These are phyloP conservation scores for Calonectria multiphialidica DNA, from an alignment of 2,329 filamentous ascomycete species.

Conservation along the genomic window DNA sequence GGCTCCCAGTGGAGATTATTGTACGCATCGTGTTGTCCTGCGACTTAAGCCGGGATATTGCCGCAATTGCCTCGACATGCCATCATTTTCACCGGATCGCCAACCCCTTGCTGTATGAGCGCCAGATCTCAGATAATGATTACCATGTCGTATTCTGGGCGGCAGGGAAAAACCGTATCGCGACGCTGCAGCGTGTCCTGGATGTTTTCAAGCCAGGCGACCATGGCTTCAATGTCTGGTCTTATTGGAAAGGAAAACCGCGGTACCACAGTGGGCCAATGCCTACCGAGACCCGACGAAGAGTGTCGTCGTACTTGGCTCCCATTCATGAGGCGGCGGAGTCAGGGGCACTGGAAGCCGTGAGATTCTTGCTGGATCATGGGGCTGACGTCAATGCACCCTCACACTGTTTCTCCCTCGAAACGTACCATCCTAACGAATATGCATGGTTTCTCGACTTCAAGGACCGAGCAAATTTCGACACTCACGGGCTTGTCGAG, in stretches of 20 bases:
- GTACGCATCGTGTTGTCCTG: neutral
- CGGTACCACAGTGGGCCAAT: neutral
- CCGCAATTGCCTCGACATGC: neutral
- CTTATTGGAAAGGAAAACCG: neutral
- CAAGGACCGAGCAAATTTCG: slow-evolving; percentile 19
- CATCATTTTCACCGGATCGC: slow-evolving; percentile 3
- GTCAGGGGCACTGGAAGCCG: slow-evolving; percentile 11
- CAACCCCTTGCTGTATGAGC: slow-evolving; percentile 26
- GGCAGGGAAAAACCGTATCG: slow-evolving; percentile 7
- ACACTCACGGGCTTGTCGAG: slow-evolving; percentile 11
- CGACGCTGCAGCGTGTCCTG: neutral
- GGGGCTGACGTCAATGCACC: slow-evolving; percentile 15
- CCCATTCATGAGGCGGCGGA: slow-evolving; percentile 13
- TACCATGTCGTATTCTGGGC: slow-evolving; percentile 27
- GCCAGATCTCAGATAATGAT: slow-evolving; percentile 15
- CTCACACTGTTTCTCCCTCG: slow-evolving; percentile 1
- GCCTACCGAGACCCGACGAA: neutral
- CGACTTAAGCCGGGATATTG: neutral
- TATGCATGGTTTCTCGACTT: slow-evolving; percentile 18
- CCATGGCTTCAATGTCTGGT: neutral
- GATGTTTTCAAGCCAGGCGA: neutral
- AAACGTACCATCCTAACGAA: neutral
- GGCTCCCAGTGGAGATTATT: slow-evolving; percentile 9
- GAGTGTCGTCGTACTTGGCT: neutral
- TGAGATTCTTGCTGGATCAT: slow-evolving; percentile 19